Evolutionary conservation across 75 land plant genomes (phyloP), one percentile per base, ranked within the genome.

Genomic region (Cryptomeria japonica): DNA sequence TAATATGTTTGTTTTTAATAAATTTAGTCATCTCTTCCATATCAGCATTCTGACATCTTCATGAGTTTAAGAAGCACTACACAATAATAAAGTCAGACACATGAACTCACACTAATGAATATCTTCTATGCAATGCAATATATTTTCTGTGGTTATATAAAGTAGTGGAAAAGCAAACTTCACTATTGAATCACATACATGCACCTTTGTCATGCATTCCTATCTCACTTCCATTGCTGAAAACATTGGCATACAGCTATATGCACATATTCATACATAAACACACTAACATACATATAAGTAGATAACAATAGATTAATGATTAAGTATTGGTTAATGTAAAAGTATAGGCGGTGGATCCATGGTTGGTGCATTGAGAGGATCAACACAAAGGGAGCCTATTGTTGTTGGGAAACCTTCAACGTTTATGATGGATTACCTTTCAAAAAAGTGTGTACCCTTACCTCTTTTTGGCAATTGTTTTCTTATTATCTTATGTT

Each of bases 401-500:
- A 80, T 87, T 64, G 93, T 94, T 70, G 95, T 93, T 8, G 95
- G 95, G 55, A 94, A 94, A 87, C 95, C 95, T 16, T 94, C 95
- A 42, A 94, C 95, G 15, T 94, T 94, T 86, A 93, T 94, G 95
- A 93, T 94, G 95, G 95, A 94, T 87, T 94, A 93, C 36, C 75
- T 94, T 37, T 88, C 95, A 72, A 86, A 94, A 22, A 87, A 93
- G 95, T 94, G 88, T n/a, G 89, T 3, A 6, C 36, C 18, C 49
- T 53, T 85, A 34, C 86, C 64, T 85, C 58, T 55, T 39, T 44
- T 46, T 28, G 49, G 2, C n/a, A 80, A 10, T 3, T 8, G 22
- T 42, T 46, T 46, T 44, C 32, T 82, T 46, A 46, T 42, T 82
- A 46, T 44, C 2, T 82, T 10, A 9, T 19, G 6, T 42, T 1